Conservation (phyloP, 306 rosid species). For the Senna tora region DNA sequence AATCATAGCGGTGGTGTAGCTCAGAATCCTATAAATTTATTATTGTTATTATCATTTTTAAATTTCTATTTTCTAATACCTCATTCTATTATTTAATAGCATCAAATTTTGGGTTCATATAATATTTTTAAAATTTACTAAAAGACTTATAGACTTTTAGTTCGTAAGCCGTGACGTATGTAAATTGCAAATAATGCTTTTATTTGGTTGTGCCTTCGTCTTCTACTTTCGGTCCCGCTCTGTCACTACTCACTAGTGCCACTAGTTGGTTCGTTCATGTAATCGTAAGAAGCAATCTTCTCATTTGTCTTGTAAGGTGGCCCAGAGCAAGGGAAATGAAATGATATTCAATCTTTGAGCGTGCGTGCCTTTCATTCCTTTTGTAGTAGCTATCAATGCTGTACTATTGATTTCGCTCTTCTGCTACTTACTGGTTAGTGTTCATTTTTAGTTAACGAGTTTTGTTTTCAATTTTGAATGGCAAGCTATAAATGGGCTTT, state of each 20-base stretch:
- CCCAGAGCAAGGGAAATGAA: not conserved
- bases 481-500: no score
- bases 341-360: not conserved
- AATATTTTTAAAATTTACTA: no score
- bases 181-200: not conserved
- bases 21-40: no score
- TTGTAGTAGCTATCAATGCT: not conserved
- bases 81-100: no score
- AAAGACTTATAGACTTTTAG: no score
- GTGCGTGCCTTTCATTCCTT: not conserved
- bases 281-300: not conserved
- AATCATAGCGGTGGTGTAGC: no score
- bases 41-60: no score
- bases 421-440: not conserved
- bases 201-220: not conserved
- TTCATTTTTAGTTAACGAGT: slow-evolving; percentile 1
- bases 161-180: slow-evolving; percentile 12
- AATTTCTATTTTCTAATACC: no score
- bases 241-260: not conserved
- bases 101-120: no score
- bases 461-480: not conserved
- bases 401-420: not conserved
- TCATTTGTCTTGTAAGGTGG: not conserved
- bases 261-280: no score
- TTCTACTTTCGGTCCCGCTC: no score